Base-by-base conservation (phyloP, 1,284 basidiomycete genomes). In the Vanrija sp. region DNA sequence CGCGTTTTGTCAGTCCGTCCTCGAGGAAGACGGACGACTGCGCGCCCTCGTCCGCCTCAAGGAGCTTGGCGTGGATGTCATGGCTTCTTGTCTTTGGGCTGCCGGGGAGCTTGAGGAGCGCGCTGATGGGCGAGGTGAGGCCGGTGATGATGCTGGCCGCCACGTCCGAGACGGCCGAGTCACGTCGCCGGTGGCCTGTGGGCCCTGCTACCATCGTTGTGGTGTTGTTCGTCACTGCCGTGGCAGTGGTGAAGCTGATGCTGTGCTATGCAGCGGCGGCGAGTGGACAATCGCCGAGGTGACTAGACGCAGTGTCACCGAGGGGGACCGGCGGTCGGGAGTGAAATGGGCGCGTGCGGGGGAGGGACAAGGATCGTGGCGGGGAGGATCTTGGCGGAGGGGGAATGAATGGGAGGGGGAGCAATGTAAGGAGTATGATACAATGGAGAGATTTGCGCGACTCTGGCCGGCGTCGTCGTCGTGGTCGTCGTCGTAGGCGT, bases 1-100 rank as follows among this genome's bases (percentile, higher is more conserved):
- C 76, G 19, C 71, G 62, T 52, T 64, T 66, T 5, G 34, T 34
- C 9, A 34, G 12, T 2, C 34, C 34, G 34, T 34, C 34, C 4
- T 34, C 34, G 34, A 34, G 34, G 12, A 34, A 34, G 34, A 34
- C 34, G 12, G 34, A 34, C 34, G 34, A 34, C 14, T 57, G 43
- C 7, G 52, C 52, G 25, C 50, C 51, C 15, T 38, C 40, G 16
- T 34, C 3, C 43, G 51, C 6, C 49, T 46, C 16, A 50, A 54
- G 10, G 50, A 62, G 38, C 50, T 48, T 57, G 53, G 43, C 43
- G 43, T 54, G 52, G 45, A 60, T 19, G 45, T 60, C 51, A 57
- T 48, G 7, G 52, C 55, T 43, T 34, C 48, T n/a, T 38, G 57
- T 53, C 44, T 51, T 57, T 25, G 57, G 57, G 44, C 51, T 51